Conservation (phyloP, 2,329 filamentous ascomycete genomes). For the Pseudogymnoascus sp. region DNA sequence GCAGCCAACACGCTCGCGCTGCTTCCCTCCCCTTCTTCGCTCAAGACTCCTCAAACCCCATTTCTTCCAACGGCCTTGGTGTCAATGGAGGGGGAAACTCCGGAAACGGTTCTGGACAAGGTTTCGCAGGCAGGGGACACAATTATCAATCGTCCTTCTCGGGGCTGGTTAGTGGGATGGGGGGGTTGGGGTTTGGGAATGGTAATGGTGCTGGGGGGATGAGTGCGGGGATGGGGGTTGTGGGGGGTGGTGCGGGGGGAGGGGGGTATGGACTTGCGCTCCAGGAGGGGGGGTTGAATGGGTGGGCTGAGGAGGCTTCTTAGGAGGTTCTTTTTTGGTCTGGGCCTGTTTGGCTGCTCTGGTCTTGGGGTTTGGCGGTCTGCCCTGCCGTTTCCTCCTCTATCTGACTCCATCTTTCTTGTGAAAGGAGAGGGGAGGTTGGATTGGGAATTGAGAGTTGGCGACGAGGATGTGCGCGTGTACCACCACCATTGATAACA, state of each 20-base stretch:
- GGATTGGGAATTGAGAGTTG: too few relatives aligned
- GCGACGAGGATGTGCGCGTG: neutral
- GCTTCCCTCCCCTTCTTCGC: slow-evolving; percentile 75
- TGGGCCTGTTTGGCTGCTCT: too few relatives aligned
- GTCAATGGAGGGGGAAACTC: slow-evolving; percentile 15
- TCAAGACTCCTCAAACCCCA: slow-evolving; percentile 49
- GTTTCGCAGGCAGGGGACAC: slow-evolving; percentile 43
- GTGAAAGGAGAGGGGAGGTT: too few relatives aligned
- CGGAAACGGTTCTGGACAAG: slow-evolving; percentile 29
- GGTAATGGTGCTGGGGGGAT: neutral
- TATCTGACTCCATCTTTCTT: too few relatives aligned
- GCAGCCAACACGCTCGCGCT: slow-evolving; percentile 55
- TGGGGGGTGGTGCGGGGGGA: slow-evolving; percentile 45
- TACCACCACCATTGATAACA: neutral
- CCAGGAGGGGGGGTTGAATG: slow-evolving; percentile 54
- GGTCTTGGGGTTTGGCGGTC: too few relatives aligned
- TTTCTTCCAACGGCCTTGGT: slow-evolving; percentile 40
- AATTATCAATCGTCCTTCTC: slow-evolving; percentile 55
- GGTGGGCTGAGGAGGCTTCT: slow-evolving; percentile 52
- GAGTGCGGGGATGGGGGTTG: too few relatives aligned
- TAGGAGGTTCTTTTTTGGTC: too few relatives aligned
- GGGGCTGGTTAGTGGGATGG: slow-evolving; percentile 21
- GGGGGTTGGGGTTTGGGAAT: slow-evolving; percentile 18
- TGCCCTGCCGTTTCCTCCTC: too few relatives aligned
- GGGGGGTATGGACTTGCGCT: slow-evolving; percentile 51